Conservation (phyloP, 2,329 filamentous ascomycete species). For the Colletotrichum sp. region DNA sequence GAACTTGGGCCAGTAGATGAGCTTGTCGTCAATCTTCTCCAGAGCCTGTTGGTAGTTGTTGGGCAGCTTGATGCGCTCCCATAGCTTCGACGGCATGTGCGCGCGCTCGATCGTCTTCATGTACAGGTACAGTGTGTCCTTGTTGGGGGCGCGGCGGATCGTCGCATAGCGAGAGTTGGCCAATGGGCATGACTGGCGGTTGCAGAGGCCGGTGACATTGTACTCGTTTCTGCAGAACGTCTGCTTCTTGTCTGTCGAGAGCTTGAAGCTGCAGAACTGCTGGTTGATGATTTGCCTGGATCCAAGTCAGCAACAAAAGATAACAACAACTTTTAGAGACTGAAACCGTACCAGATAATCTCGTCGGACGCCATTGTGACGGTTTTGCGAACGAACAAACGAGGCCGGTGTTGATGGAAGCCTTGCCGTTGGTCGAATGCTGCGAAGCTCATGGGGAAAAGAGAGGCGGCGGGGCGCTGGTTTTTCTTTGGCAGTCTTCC, state of each 20-base stretch:
- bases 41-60: constrained; percentile 89
- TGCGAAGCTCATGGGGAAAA: constrained; percentile 13
- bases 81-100: constrained; percentile 88
- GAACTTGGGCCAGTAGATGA: constrained; percentile 96
- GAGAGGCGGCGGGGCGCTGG: constrained; percentile 19
- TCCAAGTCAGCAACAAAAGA: neutral
- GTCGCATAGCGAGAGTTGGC: constrained; percentile 95
- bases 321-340: neutral
- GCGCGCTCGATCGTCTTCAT: constrained; percentile 94
- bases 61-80: constrained; percentile 91
- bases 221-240: constrained; percentile 97
- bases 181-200: constrained; percentile 86
- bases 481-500: constrained; percentile 14
- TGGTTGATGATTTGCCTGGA: constrained; percentile 85
- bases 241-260: constrained; percentile 85
- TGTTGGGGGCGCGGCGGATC: constrained; percentile 81
- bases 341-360: constrained; percentile 73
- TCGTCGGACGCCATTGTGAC: constrained; percentile 85
- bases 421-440: constrained; percentile 5
- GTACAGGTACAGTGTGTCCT: constrained; percentile 89
- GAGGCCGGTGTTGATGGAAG: neutral
- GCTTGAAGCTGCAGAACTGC: constrained; percentile 93
- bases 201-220: constrained; percentile 85
- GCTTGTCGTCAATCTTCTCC: constrained; percentile 81
- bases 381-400: neutral